Evolutionary conservation across 495 filamentous ascomycete species (phyloP), one percentile per base, ranked within the genome.

Genomic region (Lepraria neglecta): DNA sequence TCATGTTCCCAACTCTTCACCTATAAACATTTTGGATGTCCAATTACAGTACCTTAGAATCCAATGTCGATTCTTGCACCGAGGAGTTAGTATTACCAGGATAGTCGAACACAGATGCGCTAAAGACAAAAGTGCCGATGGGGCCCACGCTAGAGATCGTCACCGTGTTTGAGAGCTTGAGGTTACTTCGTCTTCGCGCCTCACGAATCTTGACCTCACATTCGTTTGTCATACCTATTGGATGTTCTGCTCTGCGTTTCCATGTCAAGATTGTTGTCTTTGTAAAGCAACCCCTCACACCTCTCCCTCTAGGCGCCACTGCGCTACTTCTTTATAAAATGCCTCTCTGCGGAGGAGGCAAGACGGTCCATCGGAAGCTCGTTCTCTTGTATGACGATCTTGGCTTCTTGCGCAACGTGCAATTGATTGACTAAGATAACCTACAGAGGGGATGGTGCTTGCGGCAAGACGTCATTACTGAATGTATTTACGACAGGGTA

Each of bases 401-500:
- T n/a, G 38, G 31, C 19, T 44, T 38, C 45, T 50, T 40, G 31
- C 38, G 44, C 42, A 6, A 17, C 27, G 50, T 30, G 33, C 40
- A 58, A 66, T 40, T 44, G 35, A 58, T 61, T 72, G 53, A 74
- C 46, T 57, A 57, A 51, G 67, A 14, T 38, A 0, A 43, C 9
- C 24, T 11, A 38, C 68, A 95, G 90, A 72, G 94, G 94, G 67
- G 94, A 98, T 74, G 94, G 94, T 79, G 94, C 94, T 65, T 96
- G 90, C 73, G 94, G 94, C 69, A 98, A 98, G 79, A 98, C 94
- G 56, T 97, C 92, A 50, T 78, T 97, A 64, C 74, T 98, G 74
- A 98, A 98, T 74, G 94, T 98, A 65, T 98, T 98, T 75, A 98
- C 94, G 58, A 87, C 94, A 87, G 94, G 94, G 88, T 95, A 77